A percentile compares a stretch with the other conserved stretches of the same genome.
These are phyloP conservation scores for Trichoderma hamatum DNA, from an alignment of 2,329 filamentous ascomycete species.

Conservation along the genomic window DNA sequence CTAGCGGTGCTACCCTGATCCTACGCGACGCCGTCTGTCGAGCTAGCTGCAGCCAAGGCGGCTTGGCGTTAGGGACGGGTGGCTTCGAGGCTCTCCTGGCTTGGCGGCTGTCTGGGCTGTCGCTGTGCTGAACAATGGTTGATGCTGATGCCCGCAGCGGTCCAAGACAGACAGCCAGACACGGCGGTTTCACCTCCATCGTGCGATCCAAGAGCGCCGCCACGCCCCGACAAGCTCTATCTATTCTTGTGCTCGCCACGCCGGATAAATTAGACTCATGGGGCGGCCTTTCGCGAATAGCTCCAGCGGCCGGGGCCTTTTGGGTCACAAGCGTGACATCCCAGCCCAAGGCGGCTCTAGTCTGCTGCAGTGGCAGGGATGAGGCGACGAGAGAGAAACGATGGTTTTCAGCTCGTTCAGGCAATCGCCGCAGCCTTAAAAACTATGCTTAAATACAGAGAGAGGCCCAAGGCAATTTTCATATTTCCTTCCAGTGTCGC, in stretches of 20 bases:
- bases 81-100: neutral
- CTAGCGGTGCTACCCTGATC: neutral
- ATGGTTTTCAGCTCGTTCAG: constrained; percentile 20
- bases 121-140: neutral
- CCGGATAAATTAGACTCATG: constrained; percentile 1
- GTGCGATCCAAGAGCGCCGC: neutral
- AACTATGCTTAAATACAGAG: constrained; percentile 24
- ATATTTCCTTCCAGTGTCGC: neutral
- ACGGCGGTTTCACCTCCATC: neutral
- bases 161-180: neutral
- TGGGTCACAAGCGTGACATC: neutral
- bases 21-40: neutral
- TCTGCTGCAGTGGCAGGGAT: constrained; percentile 20
- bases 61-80: neutral
- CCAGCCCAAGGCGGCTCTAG: constrained; percentile 20
- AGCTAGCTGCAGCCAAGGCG: neutral
- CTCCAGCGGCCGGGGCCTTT: neutral
- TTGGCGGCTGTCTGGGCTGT: neutral
- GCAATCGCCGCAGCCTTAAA: constrained; percentile 15
- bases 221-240: neutral
- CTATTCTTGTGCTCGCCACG: neutral
- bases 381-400: neutral
- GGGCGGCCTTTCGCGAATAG: neutral
- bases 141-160: neutral
- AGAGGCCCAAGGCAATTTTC: neutral